Conservation (phyloP, 805 yeast species). For the Ogataea salicorniae region DNA sequence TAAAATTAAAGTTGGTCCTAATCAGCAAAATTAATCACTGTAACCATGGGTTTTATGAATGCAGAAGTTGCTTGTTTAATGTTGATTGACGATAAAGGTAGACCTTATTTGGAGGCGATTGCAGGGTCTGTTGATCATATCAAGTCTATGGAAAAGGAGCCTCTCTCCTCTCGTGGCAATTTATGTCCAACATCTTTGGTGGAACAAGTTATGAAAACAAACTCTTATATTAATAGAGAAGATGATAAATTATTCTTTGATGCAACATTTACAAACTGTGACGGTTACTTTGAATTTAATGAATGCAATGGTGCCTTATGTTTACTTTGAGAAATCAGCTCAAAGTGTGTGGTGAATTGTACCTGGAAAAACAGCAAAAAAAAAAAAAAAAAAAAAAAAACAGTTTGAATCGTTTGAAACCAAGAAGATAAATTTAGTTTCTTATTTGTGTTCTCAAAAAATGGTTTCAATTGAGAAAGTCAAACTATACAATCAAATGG, state of each 20-base stretch:
- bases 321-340: conserved; percentile 41
- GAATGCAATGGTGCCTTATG: conserved; percentile 35
- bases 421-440: conserved; percentile 35
- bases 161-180: conserved; percentile 36
- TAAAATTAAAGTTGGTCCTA: no score
- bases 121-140: conserved; percentile 27
- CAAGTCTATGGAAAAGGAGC: conserved; percentile 28
- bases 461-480: conserved; percentile 48
- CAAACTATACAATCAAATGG: conserved; percentile 42
- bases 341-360: conserved; percentile 41
- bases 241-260: conserved; percentile 33
- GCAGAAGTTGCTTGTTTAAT: conserved; percentile 33
- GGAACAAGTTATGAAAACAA: conserved; percentile 34
- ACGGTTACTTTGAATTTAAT: conserved; percentile 35
- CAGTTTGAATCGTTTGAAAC: conserved; percentile 24
- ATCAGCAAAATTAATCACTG: no score
- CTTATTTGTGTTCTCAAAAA: conserved; percentile 45
- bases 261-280: conserved; percentile 30
- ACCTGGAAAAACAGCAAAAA: conserved; percentile 33
- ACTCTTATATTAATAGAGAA: conserved; percentile 33
- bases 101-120: conserved; percentile 24
- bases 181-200: conserved; percentile 39
- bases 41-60: no score
- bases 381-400: conserved; percentile 10
- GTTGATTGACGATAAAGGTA: conserved; percentile 25